Percentiles rank a stretch among this genome's conserved stretches.
phyloP scores from a whole-genome alignment of 73 alveolate species.

The Diophrys appendiculata region DNA sequence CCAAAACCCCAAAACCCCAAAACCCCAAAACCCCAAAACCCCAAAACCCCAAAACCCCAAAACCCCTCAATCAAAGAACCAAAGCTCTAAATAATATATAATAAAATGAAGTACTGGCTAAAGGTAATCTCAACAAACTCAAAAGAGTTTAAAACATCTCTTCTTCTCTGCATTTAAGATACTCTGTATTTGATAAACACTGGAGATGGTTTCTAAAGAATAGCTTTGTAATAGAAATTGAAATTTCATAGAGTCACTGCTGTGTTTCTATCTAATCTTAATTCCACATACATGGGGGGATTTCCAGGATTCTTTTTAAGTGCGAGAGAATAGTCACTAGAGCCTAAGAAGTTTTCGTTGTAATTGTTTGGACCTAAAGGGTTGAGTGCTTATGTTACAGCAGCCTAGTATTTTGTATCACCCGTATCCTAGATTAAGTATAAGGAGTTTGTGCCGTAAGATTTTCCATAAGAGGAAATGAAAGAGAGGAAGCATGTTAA shows the following conservation, averaged over 20 bases:
- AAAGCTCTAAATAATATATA: too few relatives aligned
- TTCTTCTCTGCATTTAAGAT: background rate
- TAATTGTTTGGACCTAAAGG: conserved; percentile 38
- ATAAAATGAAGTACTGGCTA: too few relatives aligned
- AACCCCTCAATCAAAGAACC: too few relatives aligned
- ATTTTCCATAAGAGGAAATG: background rate
- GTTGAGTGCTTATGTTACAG: background rate
- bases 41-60: too few relatives aligned
- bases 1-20: too few relatives aligned
- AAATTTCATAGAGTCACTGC: conserved; percentile 26
- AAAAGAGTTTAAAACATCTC: background rate
- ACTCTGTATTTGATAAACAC: conserved; percentile 35
- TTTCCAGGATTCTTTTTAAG: conserved; percentile 60
- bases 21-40: too few relatives aligned
- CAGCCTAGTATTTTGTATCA: conserved; percentile 18
- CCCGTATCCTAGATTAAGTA: conserved; percentile 2
- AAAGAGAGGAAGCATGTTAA: background rate
- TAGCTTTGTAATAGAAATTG: conserved; percentile 21
- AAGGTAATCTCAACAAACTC: conserved; percentile 8
- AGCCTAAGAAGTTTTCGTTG: background rate
- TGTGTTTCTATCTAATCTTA: conserved; percentile 33
- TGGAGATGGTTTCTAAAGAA: conserved; percentile 59
- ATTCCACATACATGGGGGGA: conserved; percentile 44
- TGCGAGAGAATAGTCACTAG: conserved; percentile 25
- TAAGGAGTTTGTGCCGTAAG: conserved; percentile 20